Percentiles rank a stretch among this genome's conserved stretches.
These are phyloP conservation scores for Physcia stellaris DNA, from an alignment of 495 filamentous ascomycete genomes.

Conservation along the genomic window DNA sequence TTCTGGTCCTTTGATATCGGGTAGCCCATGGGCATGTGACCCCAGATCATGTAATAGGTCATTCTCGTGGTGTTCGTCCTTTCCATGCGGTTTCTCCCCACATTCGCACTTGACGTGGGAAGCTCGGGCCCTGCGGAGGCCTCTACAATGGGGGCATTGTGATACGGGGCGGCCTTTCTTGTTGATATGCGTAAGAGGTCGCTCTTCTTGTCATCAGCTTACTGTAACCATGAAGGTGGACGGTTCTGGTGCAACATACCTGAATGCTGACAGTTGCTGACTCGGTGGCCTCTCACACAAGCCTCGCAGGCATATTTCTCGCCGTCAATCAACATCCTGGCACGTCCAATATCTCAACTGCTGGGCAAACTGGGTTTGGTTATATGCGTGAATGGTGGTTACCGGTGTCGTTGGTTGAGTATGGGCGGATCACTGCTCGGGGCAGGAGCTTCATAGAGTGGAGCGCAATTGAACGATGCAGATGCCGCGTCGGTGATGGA, in stretches of 20 bases:
- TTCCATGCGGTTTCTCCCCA: constrained; percentile 69
- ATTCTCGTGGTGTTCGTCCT: constrained; percentile 47
- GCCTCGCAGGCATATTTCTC: constrained; percentile 90
- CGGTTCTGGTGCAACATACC: constrained; percentile 41
- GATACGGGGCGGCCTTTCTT: constrained; percentile 97
- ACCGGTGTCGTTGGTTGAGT: not conserved
- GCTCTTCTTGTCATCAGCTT: constrained; percentile 45
- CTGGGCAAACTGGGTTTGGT: not conserved
- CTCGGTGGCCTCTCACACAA: constrained; percentile 85
- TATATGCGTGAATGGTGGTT: not conserved
- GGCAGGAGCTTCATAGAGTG: no score
- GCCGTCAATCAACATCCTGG: constrained; percentile 68
- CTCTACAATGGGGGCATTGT: constrained; percentile 95
- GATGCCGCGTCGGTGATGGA: not conserved
- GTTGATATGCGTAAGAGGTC: constrained; percentile 88
- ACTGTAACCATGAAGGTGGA: constrained; percentile 11
- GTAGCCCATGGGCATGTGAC: constrained; percentile 34
- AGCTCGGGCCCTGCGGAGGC: constrained; percentile 91
- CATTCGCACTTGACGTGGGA: constrained; percentile 96
- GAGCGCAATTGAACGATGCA: not conserved
- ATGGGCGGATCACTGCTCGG: not conserved
- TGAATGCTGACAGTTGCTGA: constrained; percentile 85
- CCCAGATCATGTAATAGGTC: no score
- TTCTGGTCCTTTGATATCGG: no score
- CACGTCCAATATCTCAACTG: not conserved